Evolutionary conservation across 2,329 filamentous ascomycete species (phyloP).

Genomic region (Fusarium sp.): DNA sequence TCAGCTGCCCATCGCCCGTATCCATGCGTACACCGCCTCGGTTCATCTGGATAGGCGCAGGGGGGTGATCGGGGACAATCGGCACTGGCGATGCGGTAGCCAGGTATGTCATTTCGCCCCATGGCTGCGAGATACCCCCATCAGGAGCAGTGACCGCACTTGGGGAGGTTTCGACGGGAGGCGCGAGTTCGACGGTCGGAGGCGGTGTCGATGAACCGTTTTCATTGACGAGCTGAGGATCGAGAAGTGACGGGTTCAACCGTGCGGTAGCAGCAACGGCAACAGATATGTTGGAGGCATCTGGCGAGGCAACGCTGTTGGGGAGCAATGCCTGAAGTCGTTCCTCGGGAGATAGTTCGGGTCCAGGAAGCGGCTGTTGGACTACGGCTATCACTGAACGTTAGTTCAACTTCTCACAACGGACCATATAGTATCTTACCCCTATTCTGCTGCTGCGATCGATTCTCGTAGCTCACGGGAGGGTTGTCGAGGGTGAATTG

Average conservation of each 20-base stretch:
- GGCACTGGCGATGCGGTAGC: constrained; percentile 51
- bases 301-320: constrained; percentile 51
- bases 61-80: constrained; percentile 46
- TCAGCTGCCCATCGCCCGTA: constrained; percentile 54
- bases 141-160: constrained; percentile 39
- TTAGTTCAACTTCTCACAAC: constrained; percentile 13
- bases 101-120: constrained; percentile 66
- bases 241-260: constrained; percentile 65
- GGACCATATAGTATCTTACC: constrained; percentile 31
- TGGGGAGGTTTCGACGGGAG: constrained; percentile 38
- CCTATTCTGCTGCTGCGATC: constrained; percentile 40
- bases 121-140: constrained; percentile 54
- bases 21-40: constrained; percentile 67
- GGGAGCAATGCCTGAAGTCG: constrained; percentile 61
- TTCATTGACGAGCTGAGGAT: constrained; percentile 59
- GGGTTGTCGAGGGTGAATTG: constrained; percentile 70
- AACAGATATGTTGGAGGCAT: constrained; percentile 64
- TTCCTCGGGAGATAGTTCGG: constrained; percentile 60
- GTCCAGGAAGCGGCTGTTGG: constrained; percentile 42
- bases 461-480: constrained; percentile 60
- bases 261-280: constrained; percentile 68
- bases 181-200: constrained; percentile 39
- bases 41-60: constrained; percentile 48
- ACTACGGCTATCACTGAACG: constrained; percentile 24
- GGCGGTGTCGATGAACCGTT: constrained; percentile 47